Percentiles rank a stretch among this genome's conserved stretches.
phyloP scores from a whole-genome alignment of 225 moss, liverwort and hornwort species.

The Sphagnum tenellum region DNA sequence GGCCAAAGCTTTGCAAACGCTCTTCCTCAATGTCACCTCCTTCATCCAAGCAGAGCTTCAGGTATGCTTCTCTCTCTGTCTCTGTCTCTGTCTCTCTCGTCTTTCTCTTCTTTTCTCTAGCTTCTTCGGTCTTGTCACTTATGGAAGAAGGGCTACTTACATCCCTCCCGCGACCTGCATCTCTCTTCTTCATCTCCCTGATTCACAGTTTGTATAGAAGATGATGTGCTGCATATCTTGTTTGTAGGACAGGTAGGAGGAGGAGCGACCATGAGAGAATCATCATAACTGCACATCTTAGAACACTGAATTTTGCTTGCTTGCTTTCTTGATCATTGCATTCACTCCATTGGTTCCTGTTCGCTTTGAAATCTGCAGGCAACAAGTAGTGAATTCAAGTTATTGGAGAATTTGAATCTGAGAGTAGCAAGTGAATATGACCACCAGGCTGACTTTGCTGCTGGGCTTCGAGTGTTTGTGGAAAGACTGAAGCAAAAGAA shows the following conservation, averaged over 20 bases:
- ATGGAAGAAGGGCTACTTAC: background rate
- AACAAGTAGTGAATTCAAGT: constrained; percentile 66
- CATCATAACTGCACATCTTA: background rate
- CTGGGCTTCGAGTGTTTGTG: constrained; percentile 71
- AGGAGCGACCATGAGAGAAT: background rate
- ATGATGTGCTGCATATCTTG: background rate
- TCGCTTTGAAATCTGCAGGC: constrained; percentile 18
- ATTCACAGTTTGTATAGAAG: background rate
- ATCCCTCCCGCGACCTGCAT: too few species aligned
- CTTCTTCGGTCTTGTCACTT: background rate
- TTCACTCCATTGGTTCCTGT: background rate
- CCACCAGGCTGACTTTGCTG: constrained; percentile 65
- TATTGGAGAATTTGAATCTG: constrained; percentile 80
- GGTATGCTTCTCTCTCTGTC: constrained; percentile 13
- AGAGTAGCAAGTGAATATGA: constrained; percentile 73
- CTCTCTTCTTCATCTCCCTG: background rate
- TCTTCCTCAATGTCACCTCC: constrained; percentile 55
- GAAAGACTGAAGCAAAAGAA: constrained; percentile 70
- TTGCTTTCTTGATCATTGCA: too few species aligned
- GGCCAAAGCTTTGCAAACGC: constrained; percentile 52
- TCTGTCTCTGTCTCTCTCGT: background rate
- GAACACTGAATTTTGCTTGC: background rate
- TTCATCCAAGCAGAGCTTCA: constrained; percentile 75
- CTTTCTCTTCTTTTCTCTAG: constrained; percentile 4
- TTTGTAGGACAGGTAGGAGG: background rate